Percentiles rank a stretch among this genome's conserved stretches.
These are phyloP conservation scores for Epichloe typhina DNA, from an alignment of 2,329 filamentous ascomycete genomes.

Conservation along the genomic window DNA sequence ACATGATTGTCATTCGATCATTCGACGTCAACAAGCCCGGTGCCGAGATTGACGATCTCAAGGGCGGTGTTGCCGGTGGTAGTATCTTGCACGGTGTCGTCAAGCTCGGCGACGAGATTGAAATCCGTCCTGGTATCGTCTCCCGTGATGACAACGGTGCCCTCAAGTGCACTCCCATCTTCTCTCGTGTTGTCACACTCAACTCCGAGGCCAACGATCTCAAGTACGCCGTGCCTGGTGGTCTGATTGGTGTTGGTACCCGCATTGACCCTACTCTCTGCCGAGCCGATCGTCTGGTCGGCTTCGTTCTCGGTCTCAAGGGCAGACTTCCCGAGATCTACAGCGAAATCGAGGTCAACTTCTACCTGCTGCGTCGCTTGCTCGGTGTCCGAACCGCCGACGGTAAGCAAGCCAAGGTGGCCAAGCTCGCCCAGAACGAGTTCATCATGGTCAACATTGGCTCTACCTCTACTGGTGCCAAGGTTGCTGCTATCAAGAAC, in stretches of 20 bases:
- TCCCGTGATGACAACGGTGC: conserved; percentile 87
- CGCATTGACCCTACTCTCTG: conserved; percentile 95
- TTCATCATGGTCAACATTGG: conserved; percentile 99
- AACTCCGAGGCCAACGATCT: conserved; percentile 98
- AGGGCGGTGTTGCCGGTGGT: conserved; percentile 96
- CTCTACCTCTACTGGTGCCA: conserved; percentile 91
- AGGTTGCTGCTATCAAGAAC: conserved; percentile 92
- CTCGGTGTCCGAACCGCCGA: conserved; percentile 96
- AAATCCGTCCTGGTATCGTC: conserved; percentile 97
- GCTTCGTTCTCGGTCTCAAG: conserved; percentile 91
- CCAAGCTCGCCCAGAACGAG: conserved; percentile 96
- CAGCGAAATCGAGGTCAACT: conserved; percentile 97
- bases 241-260: conserved; percentile 95
- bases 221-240: conserved; percentile 95
- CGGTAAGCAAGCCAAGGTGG: conserved; percentile 98
- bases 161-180: conserved; percentile 94
- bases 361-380: conserved; percentile 88
- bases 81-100: conserved; percentile 92
- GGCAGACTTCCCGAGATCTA: conserved; percentile 93
- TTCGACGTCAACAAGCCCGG: conserved; percentile 99
- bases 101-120: conserved; percentile 95
- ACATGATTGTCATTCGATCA: conserved; percentile 98
- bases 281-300: conserved; percentile 96
- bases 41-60: conserved; percentile 95
- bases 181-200: conserved; percentile 84